Evolutionary conservation across 73 alveolate genomes (phyloP).

Genomic region (Blepharisma japonicum): DNA sequence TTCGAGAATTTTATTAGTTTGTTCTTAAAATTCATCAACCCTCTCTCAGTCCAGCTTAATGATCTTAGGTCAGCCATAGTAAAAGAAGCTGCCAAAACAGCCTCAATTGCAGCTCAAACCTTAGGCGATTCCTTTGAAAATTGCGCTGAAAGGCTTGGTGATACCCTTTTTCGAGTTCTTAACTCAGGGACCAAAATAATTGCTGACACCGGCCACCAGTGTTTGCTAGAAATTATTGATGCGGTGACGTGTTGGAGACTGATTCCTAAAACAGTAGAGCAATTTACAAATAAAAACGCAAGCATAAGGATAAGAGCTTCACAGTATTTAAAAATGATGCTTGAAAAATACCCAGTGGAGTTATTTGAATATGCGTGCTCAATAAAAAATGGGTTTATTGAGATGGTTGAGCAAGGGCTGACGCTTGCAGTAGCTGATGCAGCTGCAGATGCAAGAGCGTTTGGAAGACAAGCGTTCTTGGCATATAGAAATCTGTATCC

Average conservation of each 20-base stretch:
- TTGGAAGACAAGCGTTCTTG: conserved; percentile 29
- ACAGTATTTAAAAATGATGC: conserved; percentile 15
- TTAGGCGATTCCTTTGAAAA: conserved; percentile 38
- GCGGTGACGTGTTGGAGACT: conserved; percentile 17
- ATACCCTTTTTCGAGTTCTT: conserved; percentile 34
- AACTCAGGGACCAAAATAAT: conserved; percentile 39
- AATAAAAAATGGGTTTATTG: conserved; percentile 13
- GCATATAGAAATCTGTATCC: conserved; percentile 23
- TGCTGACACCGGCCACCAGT: conserved; percentile 45
- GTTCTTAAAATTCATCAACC: conserved; percentile 32
- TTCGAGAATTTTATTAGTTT: conserved; percentile 25
- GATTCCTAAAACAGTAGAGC: conserved; percentile 36
- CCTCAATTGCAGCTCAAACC: conserved; percentile 31
- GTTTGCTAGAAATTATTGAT: conserved; percentile 37
- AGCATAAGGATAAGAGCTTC: conserved; percentile 31
- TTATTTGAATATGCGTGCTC: conserved; percentile 11
- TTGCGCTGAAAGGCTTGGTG: conserved; percentile 39
- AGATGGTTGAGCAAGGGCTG: conserved; percentile 13
- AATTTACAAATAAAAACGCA: conserved; percentile 31
- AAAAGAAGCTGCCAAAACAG: conserved; percentile 44
- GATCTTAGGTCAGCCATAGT: conserved; percentile 52
- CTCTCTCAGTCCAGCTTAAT: conserved; percentile 38
- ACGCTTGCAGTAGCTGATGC: conserved; percentile 31
- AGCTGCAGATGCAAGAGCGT: conserved; percentile 23
- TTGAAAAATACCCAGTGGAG: conserved; percentile 7